These are phyloP conservation scores for Penstemon newberryi DNA, from an alignment of 257 asterid species.

Conservation along the genomic window DNA sequence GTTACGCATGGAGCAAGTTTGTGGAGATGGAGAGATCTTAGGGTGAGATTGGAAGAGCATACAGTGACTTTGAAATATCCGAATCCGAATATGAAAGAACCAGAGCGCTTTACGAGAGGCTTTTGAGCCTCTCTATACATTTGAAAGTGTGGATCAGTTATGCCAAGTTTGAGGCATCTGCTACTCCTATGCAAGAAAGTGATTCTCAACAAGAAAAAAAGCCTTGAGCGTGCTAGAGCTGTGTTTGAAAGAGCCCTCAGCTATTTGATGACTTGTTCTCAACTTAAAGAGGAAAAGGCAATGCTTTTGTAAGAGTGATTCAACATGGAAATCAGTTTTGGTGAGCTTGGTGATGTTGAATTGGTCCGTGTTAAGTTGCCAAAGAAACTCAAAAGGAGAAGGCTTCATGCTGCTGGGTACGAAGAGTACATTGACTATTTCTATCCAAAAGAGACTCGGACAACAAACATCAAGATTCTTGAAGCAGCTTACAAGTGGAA, in stretches of 20 bases:
- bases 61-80: slow-evolving; percentile 90
- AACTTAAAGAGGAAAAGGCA: slow-evolving; percentile 87
- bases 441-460: slow-evolving; percentile 84
- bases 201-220: slow-evolving; percentile 45
- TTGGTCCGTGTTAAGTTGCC: slow-evolving; percentile 75
- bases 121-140: slow-evolving; percentile 83
- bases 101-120: slow-evolving; percentile 88
- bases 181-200: slow-evolving; percentile 49
- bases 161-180: slow-evolving; percentile 91
- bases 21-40: slow-evolving; percentile 85
- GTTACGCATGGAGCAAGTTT: slow-evolving; percentile 93
- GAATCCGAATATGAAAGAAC: slow-evolving; percentile 78
- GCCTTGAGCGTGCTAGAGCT: slow-evolving; percentile 81
- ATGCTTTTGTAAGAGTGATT: slow-evolving; percentile 93
- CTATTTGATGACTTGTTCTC: slow-evolving; percentile 68
- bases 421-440: slow-evolving; percentile 90
- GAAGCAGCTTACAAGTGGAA: slow-evolving; percentile 97
- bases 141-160: slow-evolving; percentile 96
- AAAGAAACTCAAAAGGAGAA: slow-evolving; percentile 88
- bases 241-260: slow-evolving; percentile 77
- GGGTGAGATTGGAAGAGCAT: slow-evolving; percentile 91
- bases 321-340: slow-evolving; percentile 67
- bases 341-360: slow-evolving; percentile 73
- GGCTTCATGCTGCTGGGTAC: slow-evolving; percentile 43
- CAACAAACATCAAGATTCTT: slow-evolving; percentile 71